A percentile compares a stretch with the other conserved stretches of the same genome.
phyloP scores from a whole-genome alignment of 768 basidiomycete genomes.

The Erythrobasidium yunnanense region DNA sequence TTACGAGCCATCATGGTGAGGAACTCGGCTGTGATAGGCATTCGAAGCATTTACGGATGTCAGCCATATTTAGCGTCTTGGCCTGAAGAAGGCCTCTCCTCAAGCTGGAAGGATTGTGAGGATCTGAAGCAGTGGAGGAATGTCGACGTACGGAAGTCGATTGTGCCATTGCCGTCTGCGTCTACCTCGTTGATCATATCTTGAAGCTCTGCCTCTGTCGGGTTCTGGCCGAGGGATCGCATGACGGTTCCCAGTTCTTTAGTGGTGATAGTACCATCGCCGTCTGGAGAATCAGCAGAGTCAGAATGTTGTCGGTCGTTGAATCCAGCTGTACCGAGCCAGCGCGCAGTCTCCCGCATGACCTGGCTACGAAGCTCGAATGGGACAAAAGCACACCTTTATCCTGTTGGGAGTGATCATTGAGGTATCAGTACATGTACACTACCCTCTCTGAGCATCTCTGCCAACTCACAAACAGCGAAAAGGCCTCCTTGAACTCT shows the following conservation, averaged over 20 bases:
- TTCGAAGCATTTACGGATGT: background rate
- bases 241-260: conserved; percentile 84
- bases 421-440: background rate
- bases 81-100: background rate
- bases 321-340: background rate
- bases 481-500: conserved; percentile 99
- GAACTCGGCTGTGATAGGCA: conserved; percentile 28
- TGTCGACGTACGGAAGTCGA: conserved; percentile 74
- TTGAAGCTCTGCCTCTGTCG: conserved; percentile 78
- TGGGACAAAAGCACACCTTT: too few species aligned
- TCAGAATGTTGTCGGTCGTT: background rate
- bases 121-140: conserved; percentile 46
- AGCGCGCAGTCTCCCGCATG: background rate
- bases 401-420: background rate
- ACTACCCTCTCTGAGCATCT: background rate
- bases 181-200: conserved; percentile 96
- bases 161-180: conserved; percentile 74
- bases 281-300: conserved; percentile 48
- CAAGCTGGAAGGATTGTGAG: too few species aligned
- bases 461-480: conserved; percentile 61
- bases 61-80: background rate
- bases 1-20: conserved; percentile 48
- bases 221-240: conserved; percentile 85
- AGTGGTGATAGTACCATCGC: conserved; percentile 85
- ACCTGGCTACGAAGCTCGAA: background rate